phyloP scores from a whole-genome alignment of 805 yeast species.

The Kodamaea kakaduensis region DNA sequence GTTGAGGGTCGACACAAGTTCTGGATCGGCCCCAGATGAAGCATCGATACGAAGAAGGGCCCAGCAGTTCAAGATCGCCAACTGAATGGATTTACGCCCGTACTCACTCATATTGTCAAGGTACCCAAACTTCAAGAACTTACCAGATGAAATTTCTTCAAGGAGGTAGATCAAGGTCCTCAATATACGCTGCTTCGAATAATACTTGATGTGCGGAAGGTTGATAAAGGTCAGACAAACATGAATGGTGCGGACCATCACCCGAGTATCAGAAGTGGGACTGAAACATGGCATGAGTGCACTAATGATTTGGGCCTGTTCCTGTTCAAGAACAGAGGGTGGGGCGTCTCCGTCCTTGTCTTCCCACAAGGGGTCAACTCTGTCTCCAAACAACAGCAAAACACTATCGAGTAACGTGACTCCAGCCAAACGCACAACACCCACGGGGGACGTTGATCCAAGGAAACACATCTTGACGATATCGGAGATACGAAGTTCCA shows the following conservation, averaged over 20 bases:
- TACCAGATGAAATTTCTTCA: conserved; percentile 49
- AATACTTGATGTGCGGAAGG: conserved; percentile 40
- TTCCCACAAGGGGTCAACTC: conserved; percentile 59
- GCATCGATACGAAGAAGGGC: conserved; percentile 48
- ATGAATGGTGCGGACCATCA: conserved; percentile 73
- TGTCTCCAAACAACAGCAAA: conserved; percentile 54
- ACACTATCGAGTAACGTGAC: conserved; percentile 61
- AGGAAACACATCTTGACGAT: conserved; percentile 74
- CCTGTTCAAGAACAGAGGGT: conserved; percentile 75
- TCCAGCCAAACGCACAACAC: conserved; percentile 59
- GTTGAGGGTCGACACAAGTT: conserved; percentile 46
- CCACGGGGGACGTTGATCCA: conserved; percentile 71
- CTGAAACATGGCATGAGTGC: conserved; percentile 86
- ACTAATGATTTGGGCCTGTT: conserved; percentile 89
- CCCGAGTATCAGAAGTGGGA: conserved; percentile 63
- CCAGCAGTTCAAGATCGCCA: conserved; percentile 69
- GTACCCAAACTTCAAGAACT: conserved; percentile 51
- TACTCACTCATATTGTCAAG: conserved; percentile 44
- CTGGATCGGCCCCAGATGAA: conserved; percentile 27
- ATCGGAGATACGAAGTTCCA: conserved; percentile 52
- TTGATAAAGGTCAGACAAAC: conserved; percentile 72
- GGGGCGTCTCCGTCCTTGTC: conserved; percentile 40
- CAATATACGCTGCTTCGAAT: conserved; percentile 48
- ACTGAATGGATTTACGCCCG: conserved; percentile 50
- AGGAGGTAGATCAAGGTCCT: conserved; percentile 63